Evolutionary conservation across 225 moss, liverwort and hornwort genomes (phyloP).

Genomic region (Antitrichia curtipendula): DNA sequence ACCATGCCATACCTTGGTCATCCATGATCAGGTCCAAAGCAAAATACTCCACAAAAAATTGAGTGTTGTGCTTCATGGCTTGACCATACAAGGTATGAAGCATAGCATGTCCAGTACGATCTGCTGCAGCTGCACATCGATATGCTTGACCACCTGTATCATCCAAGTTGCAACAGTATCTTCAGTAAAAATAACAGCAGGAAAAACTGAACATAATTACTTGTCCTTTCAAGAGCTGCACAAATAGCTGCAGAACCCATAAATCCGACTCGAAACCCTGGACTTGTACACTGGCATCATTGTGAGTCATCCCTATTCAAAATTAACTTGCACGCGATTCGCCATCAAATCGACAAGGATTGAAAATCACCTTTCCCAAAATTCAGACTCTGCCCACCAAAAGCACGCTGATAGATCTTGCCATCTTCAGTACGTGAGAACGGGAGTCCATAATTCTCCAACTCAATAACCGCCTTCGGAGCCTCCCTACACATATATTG

Average conservation of each 20-base stretch:
- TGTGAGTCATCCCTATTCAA: not conserved
- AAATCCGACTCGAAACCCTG: not conserved
- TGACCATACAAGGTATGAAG: slow-evolving; percentile 97
- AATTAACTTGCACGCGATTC: not conserved
- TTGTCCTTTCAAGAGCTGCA: not conserved
- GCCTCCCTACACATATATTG: slow-evolving; percentile 99
- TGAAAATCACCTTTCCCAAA: slow-evolving; percentile 67
- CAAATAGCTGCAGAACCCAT: not conserved
- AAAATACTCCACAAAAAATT: slow-evolving; percentile 93
- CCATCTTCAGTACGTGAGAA: slow-evolving; percentile 94
- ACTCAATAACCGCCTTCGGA: slow-evolving; percentile 81
- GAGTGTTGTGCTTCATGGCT: slow-evolving; percentile 98
- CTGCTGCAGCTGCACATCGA: slow-evolving; percentile 96
- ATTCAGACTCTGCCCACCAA: slow-evolving; percentile 95
- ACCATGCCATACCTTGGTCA: slow-evolving; percentile 27
- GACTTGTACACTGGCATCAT: not conserved
- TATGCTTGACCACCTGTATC: slow-evolving; percentile 85
- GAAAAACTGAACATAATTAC: not conserved
- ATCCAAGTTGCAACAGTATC: not conserved
- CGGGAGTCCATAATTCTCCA: slow-evolving; percentile 91
- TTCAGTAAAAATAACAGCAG: not conserved
- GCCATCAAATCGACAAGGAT: not conserved
- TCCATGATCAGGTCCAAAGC: slow-evolving; percentile 95
- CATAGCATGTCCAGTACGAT: slow-evolving; percentile 93
- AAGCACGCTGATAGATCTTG: slow-evolving; percentile 92